A percentile compares a stretch with the other conserved stretches of the same genome.
These are phyloP conservation scores for Dissophora globulifera DNA, from an alignment of 192 early-diverging fungal species.

Conservation along the genomic window DNA sequence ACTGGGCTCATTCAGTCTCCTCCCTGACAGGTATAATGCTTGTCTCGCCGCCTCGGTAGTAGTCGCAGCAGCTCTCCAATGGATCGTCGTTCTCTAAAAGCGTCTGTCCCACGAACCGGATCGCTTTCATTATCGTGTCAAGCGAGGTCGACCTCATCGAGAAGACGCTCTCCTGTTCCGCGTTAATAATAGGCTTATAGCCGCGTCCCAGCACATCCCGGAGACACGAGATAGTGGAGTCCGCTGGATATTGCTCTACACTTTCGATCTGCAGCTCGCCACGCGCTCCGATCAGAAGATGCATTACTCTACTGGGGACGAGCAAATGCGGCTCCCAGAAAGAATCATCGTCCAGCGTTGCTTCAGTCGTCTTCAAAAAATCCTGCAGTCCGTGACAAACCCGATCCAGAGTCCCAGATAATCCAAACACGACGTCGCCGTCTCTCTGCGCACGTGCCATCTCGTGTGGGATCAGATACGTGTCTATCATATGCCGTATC, in stretches of 20 bases:
- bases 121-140: conserved; percentile 1
- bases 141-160: conserved; percentile 18
- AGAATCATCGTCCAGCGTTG: neutral
- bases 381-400: conserved; percentile 11
- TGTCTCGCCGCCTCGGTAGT: conserved; percentile 25
- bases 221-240: conserved; percentile 13
- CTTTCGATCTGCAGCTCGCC: neutral
- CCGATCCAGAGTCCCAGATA: conserved; percentile 16
- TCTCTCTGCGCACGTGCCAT: neutral
- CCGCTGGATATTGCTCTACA: neutral
- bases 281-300: neutral
- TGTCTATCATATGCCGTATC: conserved; percentile 3
- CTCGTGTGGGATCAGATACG: conserved; percentile 31
- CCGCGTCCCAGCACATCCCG: neutral
- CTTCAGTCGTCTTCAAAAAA: conserved; percentile 9
- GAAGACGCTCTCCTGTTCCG: conserved; percentile 17
- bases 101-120: neutral
- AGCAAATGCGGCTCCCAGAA: conserved; percentile 21
- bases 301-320: conserved; percentile 1
- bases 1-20: neutral
- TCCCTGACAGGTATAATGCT: conserved; percentile 15
- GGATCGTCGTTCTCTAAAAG: neutral
- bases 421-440: conserved; percentile 25
- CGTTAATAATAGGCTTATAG: neutral
- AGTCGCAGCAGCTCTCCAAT: neutral